Evolutionary conservation across 768 basidiomycete species (phyloP), one percentile per base, ranked within the genome.

Genomic region (Tylopilus subfusipes): DNA sequence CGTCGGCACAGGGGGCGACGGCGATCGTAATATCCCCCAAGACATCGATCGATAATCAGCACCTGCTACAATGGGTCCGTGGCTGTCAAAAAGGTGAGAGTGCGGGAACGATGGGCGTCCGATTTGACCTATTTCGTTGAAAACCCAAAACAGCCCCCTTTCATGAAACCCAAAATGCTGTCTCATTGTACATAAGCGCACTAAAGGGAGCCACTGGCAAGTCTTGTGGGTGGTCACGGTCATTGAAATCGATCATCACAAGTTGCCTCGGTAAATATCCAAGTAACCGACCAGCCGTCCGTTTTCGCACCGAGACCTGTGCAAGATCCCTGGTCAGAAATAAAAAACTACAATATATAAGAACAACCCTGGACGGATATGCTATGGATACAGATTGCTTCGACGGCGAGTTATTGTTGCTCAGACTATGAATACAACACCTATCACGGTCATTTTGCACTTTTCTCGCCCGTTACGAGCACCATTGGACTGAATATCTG

Each of bases 401-500:
- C 16, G 7, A 16, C 10, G 16, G 34, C 18, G 16, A 36, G 2
- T 7, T 36, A 18, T 14, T 16, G 33, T 27, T 27, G 7, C 25
- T 27, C 4, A 7, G 7, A 27, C 25, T 27, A 27, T 27, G 7
- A 27, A 4, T 33, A 33, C 31, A 19, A 43, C 29, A 19, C 4
- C 34, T 30, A 9, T 47, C 12, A 48, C 14, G 14, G 14, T 1
- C 16, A 36, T 36, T 36, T 36, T 36, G 19, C 25, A 2, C 36
- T 12, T 24, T 55, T 52, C 29, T 55, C 38, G 14, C 50, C 44
- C 7, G 50, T 52, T 29, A 52, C 34, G 2, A 47, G 54, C 6
- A 55, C 50, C 45, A 52, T 55, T 1, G 54, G 54, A 47, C 54
- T 55, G 13, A 55, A 51, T 51, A 55, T 49, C 53, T 54, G 13